These are phyloP conservation scores for Glycine tomentella DNA, from an alignment of 306 rosid genomes.

Conservation along the genomic window DNA sequence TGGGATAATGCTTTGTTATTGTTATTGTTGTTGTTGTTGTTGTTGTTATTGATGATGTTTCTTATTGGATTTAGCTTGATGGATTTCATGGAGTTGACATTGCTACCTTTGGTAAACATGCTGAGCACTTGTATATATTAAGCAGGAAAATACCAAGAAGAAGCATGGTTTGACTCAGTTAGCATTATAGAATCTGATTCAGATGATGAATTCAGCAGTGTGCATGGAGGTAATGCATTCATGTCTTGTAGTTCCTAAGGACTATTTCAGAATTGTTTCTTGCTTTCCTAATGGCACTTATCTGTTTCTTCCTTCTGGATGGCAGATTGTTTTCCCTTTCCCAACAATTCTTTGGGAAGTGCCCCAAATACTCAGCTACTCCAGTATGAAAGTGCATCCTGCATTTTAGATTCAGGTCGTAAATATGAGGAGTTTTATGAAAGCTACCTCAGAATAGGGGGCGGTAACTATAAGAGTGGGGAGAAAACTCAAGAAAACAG, in stretches of 20 bases:
- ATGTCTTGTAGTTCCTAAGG: constrained; percentile 20
- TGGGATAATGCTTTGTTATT: background rate
- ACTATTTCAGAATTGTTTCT: constrained; percentile 19
- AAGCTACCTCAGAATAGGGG: constrained; percentile 76
- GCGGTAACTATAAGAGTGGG: constrained; percentile 48
- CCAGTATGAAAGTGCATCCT: constrained; percentile 77
- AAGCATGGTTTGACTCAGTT: constrained; percentile 87
- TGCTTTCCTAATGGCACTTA: constrained; percentile 11
- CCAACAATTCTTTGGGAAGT: constrained; percentile 59
- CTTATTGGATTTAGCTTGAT: constrained; percentile 22
- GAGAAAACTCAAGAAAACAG: constrained; percentile 68
- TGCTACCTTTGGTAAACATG: constrained; percentile 35
- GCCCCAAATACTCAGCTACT: constrained; percentile 63
- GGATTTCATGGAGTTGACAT: constrained; percentile 31
- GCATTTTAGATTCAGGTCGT: constrained; percentile 67
- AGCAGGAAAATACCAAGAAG: constrained; percentile 78
- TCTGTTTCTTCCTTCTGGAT: constrained; percentile 30
- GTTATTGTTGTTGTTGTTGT: background rate
- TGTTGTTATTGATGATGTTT: constrained; percentile 4
- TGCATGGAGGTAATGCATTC: constrained; percentile 77
- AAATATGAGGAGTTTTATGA: constrained; percentile 76
- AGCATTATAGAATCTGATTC: constrained; percentile 85
- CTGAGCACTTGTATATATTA: background rate
- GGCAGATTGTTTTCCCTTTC: constrained; percentile 74
- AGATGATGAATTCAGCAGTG: constrained; percentile 88